These are phyloP conservation scores for Wickerhamomyces sydowiorum DNA, from an alignment of 805 yeast genomes.

Conservation along the genomic window DNA sequence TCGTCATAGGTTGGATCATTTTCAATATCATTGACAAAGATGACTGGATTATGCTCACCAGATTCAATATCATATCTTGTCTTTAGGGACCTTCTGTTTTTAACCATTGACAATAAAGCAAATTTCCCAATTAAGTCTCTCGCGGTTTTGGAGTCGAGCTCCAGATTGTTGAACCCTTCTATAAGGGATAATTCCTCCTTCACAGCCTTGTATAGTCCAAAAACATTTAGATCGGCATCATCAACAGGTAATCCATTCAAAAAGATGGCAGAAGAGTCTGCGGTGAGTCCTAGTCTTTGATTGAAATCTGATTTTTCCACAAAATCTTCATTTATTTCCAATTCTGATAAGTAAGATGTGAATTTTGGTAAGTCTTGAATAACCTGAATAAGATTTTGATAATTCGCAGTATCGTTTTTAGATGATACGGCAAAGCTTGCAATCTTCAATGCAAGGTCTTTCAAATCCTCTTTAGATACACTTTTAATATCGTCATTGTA, in stretches of 20 bases:
- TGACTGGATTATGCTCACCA: constrained; percentile 31
- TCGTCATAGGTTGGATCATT: constrained; percentile 47
- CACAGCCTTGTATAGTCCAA: constrained; percentile 33
- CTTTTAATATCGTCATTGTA: constrained; percentile 26
- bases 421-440: constrained; percentile 25
- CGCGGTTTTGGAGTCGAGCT: constrained; percentile 28
- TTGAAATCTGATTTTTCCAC: constrained; percentile 25
- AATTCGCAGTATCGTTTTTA: constrained; percentile 24
- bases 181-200: constrained; percentile 30
- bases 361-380: constrained; percentile 52
- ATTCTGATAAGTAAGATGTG: constrained; percentile 26
- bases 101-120: constrained; percentile 24
- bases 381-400: constrained; percentile 32
- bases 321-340: constrained; percentile 20
- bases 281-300: constrained; percentile 31
- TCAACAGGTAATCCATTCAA: constrained; percentile 64
- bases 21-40: constrained; percentile 77
- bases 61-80: constrained; percentile 23
- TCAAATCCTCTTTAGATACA: constrained; percentile 26
- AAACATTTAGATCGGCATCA: constrained; percentile 36
- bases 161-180: constrained; percentile 23
- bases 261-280: constrained; percentile 45
- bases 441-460: constrained; percentile 34
- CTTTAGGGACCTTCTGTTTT: constrained; percentile 11
- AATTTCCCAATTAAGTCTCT: constrained; percentile 34